A percentile compares a stretch with the other conserved stretches of the same genome.
Conservation (phyloP, 257 asterid genomes). For the Jacaranda copaia region DNA sequence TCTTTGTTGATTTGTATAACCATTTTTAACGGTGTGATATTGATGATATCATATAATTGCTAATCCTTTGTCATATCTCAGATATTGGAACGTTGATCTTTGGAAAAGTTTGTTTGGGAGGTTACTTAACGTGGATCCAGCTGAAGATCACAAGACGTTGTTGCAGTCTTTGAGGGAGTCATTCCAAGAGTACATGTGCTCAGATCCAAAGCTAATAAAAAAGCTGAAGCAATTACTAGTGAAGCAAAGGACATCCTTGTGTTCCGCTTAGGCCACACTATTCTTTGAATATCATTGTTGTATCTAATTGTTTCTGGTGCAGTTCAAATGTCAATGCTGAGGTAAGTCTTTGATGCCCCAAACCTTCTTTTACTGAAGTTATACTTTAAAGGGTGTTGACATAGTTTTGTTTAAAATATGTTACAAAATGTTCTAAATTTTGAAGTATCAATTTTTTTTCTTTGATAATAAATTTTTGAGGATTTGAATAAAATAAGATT, state of each 20-base stretch:
- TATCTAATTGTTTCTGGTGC: slow-evolving; percentile 17
- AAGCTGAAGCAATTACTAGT: slow-evolving; percentile 70
- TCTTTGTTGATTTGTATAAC: not conserved
- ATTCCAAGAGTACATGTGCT: slow-evolving; percentile 79
- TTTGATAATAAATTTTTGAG: no score
- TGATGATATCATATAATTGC: not conserved
- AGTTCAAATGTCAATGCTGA: not conserved
- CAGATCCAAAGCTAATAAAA: slow-evolving; percentile 69
- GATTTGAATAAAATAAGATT: no score
- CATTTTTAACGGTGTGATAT: not conserved
- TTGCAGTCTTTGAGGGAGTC: slow-evolving; percentile 66
- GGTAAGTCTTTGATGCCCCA: slow-evolving; percentile 23
- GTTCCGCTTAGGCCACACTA: slow-evolving; percentile 59
- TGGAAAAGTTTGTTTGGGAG: slow-evolving; percentile 77
- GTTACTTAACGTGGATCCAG: slow-evolving; percentile 65
- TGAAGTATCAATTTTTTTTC: no score
- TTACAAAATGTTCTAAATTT: no score
- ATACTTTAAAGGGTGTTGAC: no score
- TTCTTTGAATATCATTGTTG: slow-evolving; percentile 19
- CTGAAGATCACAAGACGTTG: slow-evolving; percentile 62
- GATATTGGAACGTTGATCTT: slow-evolving; percentile 84
- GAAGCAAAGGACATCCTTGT: slow-evolving; percentile 79
- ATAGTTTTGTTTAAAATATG: no score
- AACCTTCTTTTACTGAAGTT: no score
- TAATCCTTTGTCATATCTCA: slow-evolving; percentile 35